Evolutionary conservation across 2,329 filamentous ascomycete genomes (phyloP), one percentile per base, ranked within the genome.

Genomic region (Alternaria angustiovoidea): DNA sequence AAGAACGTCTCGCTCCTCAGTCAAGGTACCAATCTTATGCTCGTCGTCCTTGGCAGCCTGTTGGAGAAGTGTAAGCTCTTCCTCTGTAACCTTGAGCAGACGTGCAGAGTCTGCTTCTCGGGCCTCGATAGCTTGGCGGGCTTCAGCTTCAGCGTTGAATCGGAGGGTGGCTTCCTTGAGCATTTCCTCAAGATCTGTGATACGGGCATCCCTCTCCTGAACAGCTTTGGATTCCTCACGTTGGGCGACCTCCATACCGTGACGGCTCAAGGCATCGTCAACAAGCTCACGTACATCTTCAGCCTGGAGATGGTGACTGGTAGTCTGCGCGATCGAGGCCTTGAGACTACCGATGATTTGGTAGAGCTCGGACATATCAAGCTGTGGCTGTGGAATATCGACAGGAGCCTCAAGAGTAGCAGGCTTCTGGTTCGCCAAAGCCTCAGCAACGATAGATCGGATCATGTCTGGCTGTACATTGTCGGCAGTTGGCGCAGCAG

Each of bases 311-410:
- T 80, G 80, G 14, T 78, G 73, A 22, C 78, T 81, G 4, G 80
- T 81, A 51, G 81, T 79, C 56, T 80, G 78, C 16, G 80, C 81
- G 59, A 83, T 81, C 1, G 81, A 81, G 42, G 81, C 78, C 62
- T 83, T 83, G 70, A 84, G 78, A 57, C 82, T 82, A 30, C 80
- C 80, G 41, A 84, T 75, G 11, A 81, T 78, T 61, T 83, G 79
- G 61, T 83, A 82, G 42, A 84, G 75, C 47, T 83, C 82, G 54
- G 77, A 75, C 64, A 79, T 67, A 41, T 79, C 76, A 41, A 77
- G 61, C 52, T 75, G 72, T 49, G 75, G 75, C 48, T 78, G 75
- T 44, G 75, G 70, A 57, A 77, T 73, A 38, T 77, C 73, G 26
- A 73, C 65, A 14, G 75, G 73, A 42, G 74, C 71, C 43, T 75